These are phyloP conservation scores for Zygnema circumcarinatum DNA, from an alignment of 139 green algal genomes.

Conservation along the genomic window DNA sequence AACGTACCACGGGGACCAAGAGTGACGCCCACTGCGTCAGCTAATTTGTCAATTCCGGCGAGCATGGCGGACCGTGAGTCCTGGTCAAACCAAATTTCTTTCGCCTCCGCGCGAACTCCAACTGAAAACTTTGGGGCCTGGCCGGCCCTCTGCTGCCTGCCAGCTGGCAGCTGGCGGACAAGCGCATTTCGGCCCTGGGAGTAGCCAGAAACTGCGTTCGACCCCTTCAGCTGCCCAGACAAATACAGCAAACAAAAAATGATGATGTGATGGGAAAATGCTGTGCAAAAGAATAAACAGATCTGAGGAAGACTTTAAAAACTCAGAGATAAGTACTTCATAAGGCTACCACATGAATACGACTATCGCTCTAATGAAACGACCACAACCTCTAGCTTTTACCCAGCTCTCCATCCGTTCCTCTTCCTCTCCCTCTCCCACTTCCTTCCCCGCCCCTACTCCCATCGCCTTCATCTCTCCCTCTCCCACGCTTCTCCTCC, in stretches of 20 bases:
- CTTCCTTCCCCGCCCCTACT: no score
- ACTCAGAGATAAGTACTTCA: neutral
- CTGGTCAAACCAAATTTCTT: conserved; percentile 95
- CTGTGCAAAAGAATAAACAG: no score
- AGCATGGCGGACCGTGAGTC: conserved; percentile 86
- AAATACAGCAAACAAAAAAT: conserved; percentile 6
- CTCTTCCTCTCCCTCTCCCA: no score
- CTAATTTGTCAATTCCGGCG: conserved; percentile 97
- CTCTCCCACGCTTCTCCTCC: no score
- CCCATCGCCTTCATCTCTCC: no score
- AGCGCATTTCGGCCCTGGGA: conserved; percentile 29
- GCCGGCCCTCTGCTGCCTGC: neutral
- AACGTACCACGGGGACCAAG: conserved; percentile 88
- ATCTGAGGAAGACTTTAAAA: neutral
- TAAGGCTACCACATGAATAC: neutral
- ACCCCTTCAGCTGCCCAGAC: neutral
- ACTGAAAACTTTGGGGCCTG: conserved; percentile 1
- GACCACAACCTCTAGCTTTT: neutral
- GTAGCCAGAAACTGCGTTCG: conserved; percentile 18
- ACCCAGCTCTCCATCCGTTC: neutral
- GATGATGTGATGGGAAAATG: no score
- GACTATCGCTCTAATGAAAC: neutral
- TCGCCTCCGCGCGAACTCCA: conserved; percentile 78
- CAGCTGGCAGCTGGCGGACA: neutral
- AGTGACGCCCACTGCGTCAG: conserved; percentile 93